Evolutionary conservation across 108 stramenopile species (phyloP).

Genomic region (Discostella pseudostelligera): DNA sequence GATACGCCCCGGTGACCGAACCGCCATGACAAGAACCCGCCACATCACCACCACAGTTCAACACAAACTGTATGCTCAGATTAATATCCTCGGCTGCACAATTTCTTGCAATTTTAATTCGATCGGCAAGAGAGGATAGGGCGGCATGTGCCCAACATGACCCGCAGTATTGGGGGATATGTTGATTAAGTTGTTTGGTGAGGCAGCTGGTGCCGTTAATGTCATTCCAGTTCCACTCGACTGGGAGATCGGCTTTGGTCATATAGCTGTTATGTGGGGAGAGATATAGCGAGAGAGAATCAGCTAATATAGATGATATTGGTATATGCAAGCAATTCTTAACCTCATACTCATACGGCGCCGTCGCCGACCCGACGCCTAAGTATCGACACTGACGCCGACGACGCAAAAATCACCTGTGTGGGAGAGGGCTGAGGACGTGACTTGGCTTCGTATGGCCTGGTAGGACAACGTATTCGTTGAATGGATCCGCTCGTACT

Average conservation of each 20-base stretch:
- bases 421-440: slow-evolving; percentile 10
- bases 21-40: slow-evolving; percentile 93
- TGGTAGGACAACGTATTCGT: slow-evolving; percentile 8
- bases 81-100: slow-evolving; percentile 59
- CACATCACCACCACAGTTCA: slow-evolving; percentile 80
- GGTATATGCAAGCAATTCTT: neutral
- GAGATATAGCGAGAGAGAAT: slow-evolving; percentile 16
- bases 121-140: slow-evolving; percentile 78
- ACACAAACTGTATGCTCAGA: slow-evolving; percentile 49
- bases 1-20: slow-evolving; percentile 47
- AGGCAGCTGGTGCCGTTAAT: slow-evolving; percentile 74
- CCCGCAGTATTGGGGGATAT: slow-evolving; percentile 83
- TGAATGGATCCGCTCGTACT: neutral
- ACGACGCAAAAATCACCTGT: slow-evolving; percentile 1
- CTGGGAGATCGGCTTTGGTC: slow-evolving; percentile 61
- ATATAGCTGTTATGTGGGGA: slow-evolving; percentile 66
- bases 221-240: slow-evolving; percentile 76
- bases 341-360: neutral
- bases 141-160: slow-evolving; percentile 94
- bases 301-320: neutral
- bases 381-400: neutral
- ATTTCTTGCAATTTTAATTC: slow-evolving; percentile 87
- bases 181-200: slow-evolving; percentile 84
- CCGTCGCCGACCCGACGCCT: too few relatives aligned
- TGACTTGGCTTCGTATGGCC: slow-evolving; percentile 9